Evolutionary conservation across 192 early-diverging fungal species (phyloP).

Genomic region (Globomyces pollinis-pini): DNA sequence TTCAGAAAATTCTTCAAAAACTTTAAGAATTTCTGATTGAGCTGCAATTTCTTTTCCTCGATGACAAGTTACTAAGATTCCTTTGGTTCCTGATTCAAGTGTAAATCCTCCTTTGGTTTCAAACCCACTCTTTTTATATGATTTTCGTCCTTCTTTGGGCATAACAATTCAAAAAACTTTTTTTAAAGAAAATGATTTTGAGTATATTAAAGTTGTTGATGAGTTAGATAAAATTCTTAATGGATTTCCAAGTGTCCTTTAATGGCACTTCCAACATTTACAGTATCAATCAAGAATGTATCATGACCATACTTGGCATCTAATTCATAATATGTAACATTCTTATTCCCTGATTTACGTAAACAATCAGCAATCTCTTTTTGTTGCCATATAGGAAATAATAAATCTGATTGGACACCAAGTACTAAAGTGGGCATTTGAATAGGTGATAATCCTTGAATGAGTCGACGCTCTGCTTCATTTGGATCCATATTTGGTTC

Average conservation of each 20-base stretch:
- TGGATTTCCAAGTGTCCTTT: slow-evolving; percentile 63
- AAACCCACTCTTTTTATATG: background rate
- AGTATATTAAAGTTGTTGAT: no score
- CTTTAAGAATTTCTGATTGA: background rate
- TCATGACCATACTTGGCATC: slow-evolving; percentile 97
- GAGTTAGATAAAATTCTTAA: slow-evolving; percentile 4
- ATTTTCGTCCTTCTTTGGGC: background rate
- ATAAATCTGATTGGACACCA: slow-evolving; percentile 89
- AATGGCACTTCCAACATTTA: slow-evolving; percentile 87
- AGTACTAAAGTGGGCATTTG: slow-evolving; percentile 80
- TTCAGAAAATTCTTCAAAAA: background rate
- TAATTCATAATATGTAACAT: slow-evolving; percentile 93
- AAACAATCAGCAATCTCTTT: slow-evolving; percentile 91
- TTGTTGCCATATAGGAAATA: slow-evolving; percentile 94
- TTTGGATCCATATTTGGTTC: background rate
- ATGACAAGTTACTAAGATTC: slow-evolving; percentile 9
- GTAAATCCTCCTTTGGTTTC: background rate
- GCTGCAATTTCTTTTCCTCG: background rate
- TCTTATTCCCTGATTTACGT: slow-evolving; percentile 71
- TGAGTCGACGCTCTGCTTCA: slow-evolving; percentile 23
- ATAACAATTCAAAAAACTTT: no score
- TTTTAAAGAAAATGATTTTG: no score
- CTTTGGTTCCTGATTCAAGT: background rate
- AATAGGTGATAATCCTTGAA: slow-evolving; percentile 61
- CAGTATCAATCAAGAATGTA: slow-evolving; percentile 86